Base-by-base conservation (phyloP, 2,329 filamentous ascomycete species). In the Paraphaeosphaeria minitans region DNA sequence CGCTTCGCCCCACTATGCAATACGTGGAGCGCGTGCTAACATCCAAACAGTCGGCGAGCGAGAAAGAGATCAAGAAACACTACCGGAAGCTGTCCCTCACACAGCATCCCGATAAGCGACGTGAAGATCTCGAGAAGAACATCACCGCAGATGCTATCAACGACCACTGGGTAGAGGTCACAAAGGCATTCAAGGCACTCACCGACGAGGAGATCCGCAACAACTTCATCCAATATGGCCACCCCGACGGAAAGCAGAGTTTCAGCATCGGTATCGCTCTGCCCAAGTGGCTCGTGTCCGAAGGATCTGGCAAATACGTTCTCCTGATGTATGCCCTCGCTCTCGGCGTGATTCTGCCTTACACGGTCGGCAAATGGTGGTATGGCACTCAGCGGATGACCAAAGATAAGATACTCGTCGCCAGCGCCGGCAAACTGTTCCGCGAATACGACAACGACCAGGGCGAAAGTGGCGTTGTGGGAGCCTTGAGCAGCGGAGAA, bases 231-330 rank as follows among this genome's bases (percentile, higher is more conserved):
- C 91, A 96, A 77, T 99, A 90, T 72, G 95, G 95, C 56, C 93
- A 99, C 77, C 95, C 95, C 7, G 95, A 99, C 75, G 95, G 95
- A 74, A 98, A 97, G 84, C 95, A 99, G 80, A 94, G 93, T 76
- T 95, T 93, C 79, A 97, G 93, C 80, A 98, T 99, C 73, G 94
- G 95, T 64, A 99, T 99, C 66, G 95, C 94, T 47, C 85, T 99
- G 47, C 95, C 95, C 47, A 90, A 95, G 76, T 92, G 95, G 78
- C 93, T 99, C 69, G 85, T 99, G 56, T 90, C 91, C 14, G 92
- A 97, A 66, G 94, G 93, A 56, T 96, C 95, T 76, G 94, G 93
- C 66, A 98, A 97, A 82, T 98, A 96, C 73, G 90, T 99, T 55
- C 83, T 99, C 60, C 82, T 97, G 57, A 85, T 97, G 63, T 99